Base-by-base conservation (phyloP, 78 protist genomes). In the Pigoraptor vietnamica region DNA sequence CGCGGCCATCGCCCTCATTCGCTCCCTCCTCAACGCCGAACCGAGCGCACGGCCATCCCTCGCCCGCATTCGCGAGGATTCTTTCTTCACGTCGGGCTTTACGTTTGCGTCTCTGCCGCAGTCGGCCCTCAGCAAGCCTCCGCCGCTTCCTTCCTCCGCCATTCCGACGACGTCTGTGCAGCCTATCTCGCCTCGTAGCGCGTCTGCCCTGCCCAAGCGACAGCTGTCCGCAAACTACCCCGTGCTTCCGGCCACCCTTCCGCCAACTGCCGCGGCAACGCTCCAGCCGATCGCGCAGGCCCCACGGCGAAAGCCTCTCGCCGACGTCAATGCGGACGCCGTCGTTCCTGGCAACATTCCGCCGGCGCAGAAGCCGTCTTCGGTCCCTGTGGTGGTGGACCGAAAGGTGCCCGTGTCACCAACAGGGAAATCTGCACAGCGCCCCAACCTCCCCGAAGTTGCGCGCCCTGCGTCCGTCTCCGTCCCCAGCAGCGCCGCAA, bases 1-100 rank as follows among this genome's bases (percentile, higher is more conserved):
- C 39, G 88, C 33, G 90, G 98, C 97, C 21, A 67, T 83, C 91
- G 92, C n/a, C 48, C 96, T 98, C 39, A 94, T 98, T 67, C 39
- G 92, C 24, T 34, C 90, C 91, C 95, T 98, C 39, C 97, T 98
- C 81, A 92, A 87, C 89, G 88, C 94, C 10, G 37, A 92, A 48
- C 99, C 99, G 14, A 92, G 1, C 2, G 35, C 14, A 2, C 90
- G 97, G 0, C 96, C 96, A 0, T 88, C 87, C 33, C 25, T 93
- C 37, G 48, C 38, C 24, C 86, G n/a, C 24, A 93, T 95, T 67
- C 82, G 0, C 23, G 90, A 0, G 25, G 91, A 95, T 36, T 90
- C 93, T 33, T 93, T 93, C 83, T 82, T 95, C 89, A 6, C 1
- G 35, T 0, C 0, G 37, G 29, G 0, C 33, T 32, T 0, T 10